Evolutionary conservation across 495 filamentous ascomycete genomes (phyloP).

Genomic region (Aspergillus nidulans): DNA sequence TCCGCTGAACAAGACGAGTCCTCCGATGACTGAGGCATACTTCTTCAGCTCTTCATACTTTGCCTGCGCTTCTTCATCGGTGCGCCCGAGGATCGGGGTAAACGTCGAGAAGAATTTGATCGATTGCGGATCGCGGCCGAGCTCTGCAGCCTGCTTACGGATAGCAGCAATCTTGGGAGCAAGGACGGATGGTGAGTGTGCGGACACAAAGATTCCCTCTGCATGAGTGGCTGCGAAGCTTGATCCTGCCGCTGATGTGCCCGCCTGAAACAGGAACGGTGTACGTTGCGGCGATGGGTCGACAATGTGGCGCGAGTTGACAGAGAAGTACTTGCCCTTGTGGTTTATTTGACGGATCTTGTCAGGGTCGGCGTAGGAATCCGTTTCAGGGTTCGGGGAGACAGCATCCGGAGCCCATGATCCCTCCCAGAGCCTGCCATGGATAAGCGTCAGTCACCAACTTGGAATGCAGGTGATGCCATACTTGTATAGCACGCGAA

Average conservation of each 20-base stretch:
- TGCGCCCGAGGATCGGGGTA: conserved; percentile 52
- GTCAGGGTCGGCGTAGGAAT: conserved; percentile 50
- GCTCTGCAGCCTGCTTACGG: conserved; percentile 43
- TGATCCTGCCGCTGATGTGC: conserved; percentile 54
- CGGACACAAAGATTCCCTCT: conserved; percentile 60
- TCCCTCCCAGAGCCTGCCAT: conserved; percentile 52
- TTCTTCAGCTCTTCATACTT: conserved; percentile 51
- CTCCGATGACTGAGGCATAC: conserved; percentile 51
- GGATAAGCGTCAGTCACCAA: not conserved
- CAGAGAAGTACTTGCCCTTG: conserved; percentile 52
- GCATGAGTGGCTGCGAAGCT: conserved; percentile 58
- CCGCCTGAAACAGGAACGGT: conserved; percentile 62
- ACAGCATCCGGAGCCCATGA: conserved; percentile 57
- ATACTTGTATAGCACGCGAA: conserved; percentile 52
- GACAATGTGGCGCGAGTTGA: conserved; percentile 49
- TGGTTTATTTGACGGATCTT: conserved; percentile 58
- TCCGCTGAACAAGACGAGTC: conserved; percentile 54
- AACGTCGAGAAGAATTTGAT: conserved; percentile 60
- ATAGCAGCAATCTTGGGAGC: conserved; percentile 52
- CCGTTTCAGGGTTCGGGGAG: conserved; percentile 41
- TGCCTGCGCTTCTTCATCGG: conserved; percentile 51
- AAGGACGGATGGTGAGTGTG: conserved; percentile 47
- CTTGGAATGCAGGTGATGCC: not conserved
- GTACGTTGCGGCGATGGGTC: conserved; percentile 61
- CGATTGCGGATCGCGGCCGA: conserved; percentile 50